A percentile compares a stretch with the other conserved stretches of the same genome.
These are phyloP conservation scores for Linnemannia exigua DNA, from an alignment of 192 early-diverging fungal species.

Conservation along the genomic window DNA sequence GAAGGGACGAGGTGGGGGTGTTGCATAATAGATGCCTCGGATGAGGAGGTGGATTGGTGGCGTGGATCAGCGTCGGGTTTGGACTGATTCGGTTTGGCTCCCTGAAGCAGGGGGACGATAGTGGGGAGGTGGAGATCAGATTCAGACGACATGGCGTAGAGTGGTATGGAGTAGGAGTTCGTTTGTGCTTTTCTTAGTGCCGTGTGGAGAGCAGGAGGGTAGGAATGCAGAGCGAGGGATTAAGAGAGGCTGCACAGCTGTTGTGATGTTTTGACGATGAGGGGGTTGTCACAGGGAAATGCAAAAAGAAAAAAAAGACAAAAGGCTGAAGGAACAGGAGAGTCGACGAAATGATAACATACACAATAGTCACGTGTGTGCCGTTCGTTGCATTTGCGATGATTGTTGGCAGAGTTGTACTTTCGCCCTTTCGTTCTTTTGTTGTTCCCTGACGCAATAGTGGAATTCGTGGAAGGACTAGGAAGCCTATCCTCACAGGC, in stretches of 20 bases:
- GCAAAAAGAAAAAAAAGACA: neutral
- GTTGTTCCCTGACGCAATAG: neutral
- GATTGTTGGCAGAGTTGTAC: neutral
- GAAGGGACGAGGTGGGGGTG: constrained; percentile 58
- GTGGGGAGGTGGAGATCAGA: constrained; percentile 56
- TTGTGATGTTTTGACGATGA: neutral
- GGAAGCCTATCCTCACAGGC: no score
- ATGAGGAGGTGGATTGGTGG: constrained; percentile 18
- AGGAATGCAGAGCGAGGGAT: neutral
- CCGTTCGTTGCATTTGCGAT: neutral
- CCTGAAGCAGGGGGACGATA: constrained; percentile 48
- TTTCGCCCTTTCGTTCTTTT: neutral
- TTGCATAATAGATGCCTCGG: constrained; percentile 33
- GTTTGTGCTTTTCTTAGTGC: neutral
- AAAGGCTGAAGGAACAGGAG: neutral
- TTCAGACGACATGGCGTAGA: constrained; percentile 50
- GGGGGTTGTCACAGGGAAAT: neutral
- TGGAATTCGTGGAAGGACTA: neutral
- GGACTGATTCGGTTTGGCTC: constrained; percentile 22
- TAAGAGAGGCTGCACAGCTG: neutral
- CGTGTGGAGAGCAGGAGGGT: neutral
- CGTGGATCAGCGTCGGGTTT: constrained; percentile 14
- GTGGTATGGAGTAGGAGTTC: neutral
- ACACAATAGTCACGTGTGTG: neutral
- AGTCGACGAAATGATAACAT: neutral